Evolutionary conservation across 192 early-diverging fungal genomes (phyloP), one percentile per base, ranked within the genome.

Genomic region (Coemansia sp.): DNA sequence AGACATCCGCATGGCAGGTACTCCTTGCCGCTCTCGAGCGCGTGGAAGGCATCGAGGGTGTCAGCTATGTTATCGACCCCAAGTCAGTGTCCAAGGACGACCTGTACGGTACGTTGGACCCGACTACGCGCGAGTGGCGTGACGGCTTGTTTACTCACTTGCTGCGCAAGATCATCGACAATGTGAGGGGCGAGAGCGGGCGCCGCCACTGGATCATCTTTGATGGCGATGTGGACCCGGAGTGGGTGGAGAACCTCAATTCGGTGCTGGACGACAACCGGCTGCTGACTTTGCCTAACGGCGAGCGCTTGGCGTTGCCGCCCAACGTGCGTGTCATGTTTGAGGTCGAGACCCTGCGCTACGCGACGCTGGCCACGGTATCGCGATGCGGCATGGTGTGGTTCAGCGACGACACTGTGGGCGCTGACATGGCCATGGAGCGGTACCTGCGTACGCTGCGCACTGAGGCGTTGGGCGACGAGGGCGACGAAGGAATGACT

Each of bases 321-420:
- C 86, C 90, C 17, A 99, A 98, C 74, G 97, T 99, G 36, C 89
- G 96, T 39, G 93, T 99, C 45, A 91, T 99, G 93, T 99, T 99
- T 74, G 98, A 99, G 82, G 98, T 99, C 20, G 97, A 99, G 68
- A 95, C 92, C n/a, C 84, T 99, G 62, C 91, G 93, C 62, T 96
- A 99, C 63, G 98, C 98, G 12, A 99, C 98, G 5, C 86, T 95
- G 24, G 98, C 98, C 46, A 99, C 98, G 1, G 95, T 99, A 38
- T 92, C 90, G 85, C 94, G 98, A 41, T 99, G 98, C 79, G 98
- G 98, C 76, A 99, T 99, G 98, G 95, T 99, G 45, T 99, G 96
- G 97, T 99, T 98, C 77, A 92, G 91, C 76, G 92, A 93, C 61
- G 92, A 93, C 71, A 91, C 97, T 0, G 90, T 98, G 53, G 88